Evolutionary conservation across 306 rosid species (phyloP), one percentile per base, ranked within the genome.

Genomic region (Cucurbita argyrosperma): DNA sequence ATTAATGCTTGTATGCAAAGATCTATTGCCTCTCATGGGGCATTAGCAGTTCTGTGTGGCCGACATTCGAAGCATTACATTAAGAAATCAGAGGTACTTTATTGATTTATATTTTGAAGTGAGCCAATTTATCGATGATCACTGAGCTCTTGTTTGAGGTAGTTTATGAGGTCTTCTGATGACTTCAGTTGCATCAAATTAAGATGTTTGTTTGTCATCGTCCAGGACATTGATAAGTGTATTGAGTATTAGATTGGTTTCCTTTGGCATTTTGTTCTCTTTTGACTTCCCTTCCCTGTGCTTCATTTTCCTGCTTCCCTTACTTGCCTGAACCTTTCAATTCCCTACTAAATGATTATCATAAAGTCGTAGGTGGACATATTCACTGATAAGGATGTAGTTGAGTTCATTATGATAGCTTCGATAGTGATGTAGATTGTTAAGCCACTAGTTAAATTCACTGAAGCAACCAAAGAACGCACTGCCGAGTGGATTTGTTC

Each of bases 1-100:
- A 87, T 88, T 54, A 81, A 81, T 82, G 82, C 99, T 50, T 68
- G 46, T 82, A 83, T 81, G 83, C 92, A 86, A 81, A 88, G 97
- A 87, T 87, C 84, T 65, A 95, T 89, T 86, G 89, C 87, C 60
- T 82, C 91, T 72, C 96, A 87, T 37, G 90, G 93, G 80, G 97
- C 99, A 84, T 80, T 95, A 78, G 96, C 99, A 72, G 56, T 91
- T 68, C 85, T 95, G 46, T 89, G 84, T 46, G 91, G 91, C 62
- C 97, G 85, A 62, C 79, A 71, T 72, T 87, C 89, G 3, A 88
- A 80, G 85, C 92, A 89, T 85, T 95, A 88, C 85, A 89, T 95
- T 74, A 89, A 86, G 84, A 95, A 89, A 82, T 68, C 96, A 0
- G 96, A 95, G 97, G 99, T 95, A 90, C 49, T n/a, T 52, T 12